These are phyloP conservation scores for Fragaria iinumae DNA, from an alignment of 306 rosid species.

Conservation along the genomic window DNA sequence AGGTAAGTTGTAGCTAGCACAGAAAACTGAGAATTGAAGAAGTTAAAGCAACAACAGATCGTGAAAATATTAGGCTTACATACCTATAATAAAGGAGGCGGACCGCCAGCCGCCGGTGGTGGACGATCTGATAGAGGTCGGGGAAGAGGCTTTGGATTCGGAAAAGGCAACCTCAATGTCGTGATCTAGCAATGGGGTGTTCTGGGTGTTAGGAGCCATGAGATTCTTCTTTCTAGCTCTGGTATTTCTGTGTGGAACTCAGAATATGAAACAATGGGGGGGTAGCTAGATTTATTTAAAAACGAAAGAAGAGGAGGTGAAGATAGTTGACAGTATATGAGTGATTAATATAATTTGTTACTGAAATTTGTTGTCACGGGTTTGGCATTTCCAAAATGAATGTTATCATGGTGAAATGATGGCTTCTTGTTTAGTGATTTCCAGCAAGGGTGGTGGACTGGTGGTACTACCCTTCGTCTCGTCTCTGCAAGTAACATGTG, in stretches of 20 bases:
- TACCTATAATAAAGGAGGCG: conserved; percentile 39
- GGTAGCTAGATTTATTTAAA: not conserved
- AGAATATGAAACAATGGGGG: not conserved
- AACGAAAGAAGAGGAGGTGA: not conserved
- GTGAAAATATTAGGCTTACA: not conserved
- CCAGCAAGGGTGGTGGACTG: not conserved
- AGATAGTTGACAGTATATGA: not conserved
- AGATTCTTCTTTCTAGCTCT: not conserved
- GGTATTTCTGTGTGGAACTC: not conserved
- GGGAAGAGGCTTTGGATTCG: not conserved
- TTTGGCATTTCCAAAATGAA: not conserved
- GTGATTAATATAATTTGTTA: not conserved
- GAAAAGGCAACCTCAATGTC: conserved; percentile 33
- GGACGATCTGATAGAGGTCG: conserved; percentile 14
- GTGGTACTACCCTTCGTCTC: not conserved
- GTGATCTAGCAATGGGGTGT: conserved; percentile 14
- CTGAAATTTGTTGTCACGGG: not conserved
- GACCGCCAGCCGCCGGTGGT: conserved; percentile 52
- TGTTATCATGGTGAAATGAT: not conserved
- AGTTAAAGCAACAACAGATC: not conserved
- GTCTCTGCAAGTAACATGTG: not conserved
- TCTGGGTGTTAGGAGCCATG: not conserved
- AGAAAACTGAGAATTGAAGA: not conserved
- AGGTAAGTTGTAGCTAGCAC: not conserved
- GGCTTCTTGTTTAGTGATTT: not conserved